Evolutionary conservation across 306 rosid genomes (phyloP), one percentile per base, ranked within the genome.

Genomic region (Benincasa hispida): DNA sequence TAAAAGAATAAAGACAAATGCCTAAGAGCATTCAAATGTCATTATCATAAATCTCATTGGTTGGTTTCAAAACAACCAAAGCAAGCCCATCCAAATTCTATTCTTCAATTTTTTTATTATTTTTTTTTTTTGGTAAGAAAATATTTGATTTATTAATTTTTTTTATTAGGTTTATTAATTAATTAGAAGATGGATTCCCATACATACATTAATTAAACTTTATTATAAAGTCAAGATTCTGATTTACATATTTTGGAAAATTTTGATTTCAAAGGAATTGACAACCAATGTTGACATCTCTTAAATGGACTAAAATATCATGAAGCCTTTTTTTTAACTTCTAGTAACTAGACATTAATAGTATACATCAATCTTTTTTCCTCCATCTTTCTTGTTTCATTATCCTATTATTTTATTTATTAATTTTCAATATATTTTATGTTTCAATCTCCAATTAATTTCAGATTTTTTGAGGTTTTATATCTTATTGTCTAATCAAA

Each of bases 201-300:
- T 35, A 12, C 6, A 67, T 41, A 39, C 42, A n/a, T 67, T 21
- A n/a, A 67, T 67, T 67, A n/a, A 12, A n/a, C n/a, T 39, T 39
- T 67, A 22, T 39, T n/a, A 67, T n/a, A 67, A n/a, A 65, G 72
- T 37, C 72, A 65, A 65, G 72, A 35, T 37, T 65, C 51, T 65
- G 72, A 34, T 3, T 65, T 35, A 15, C 48, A 37, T 21, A 37
- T 65, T 34, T 65, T 35, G 27, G 25, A 59, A 6, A 65, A 65
- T 9, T 34, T 63, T 63, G 17, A 3, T n/a, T 65, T 13, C 18
- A 65, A 37, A 35, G 51, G 10, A 37, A 35, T 12, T 37, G 72
- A 65, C 72, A 65, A 37, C 30, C 27, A 65, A 65, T 10, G 28
- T 34, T 34, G 28, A 65, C 72, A 65, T 37, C 72, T 65, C 72